Conservation (phyloP, 2,329 filamentous ascomycete genomes). For the Pestalotiopsis sp. region DNA sequence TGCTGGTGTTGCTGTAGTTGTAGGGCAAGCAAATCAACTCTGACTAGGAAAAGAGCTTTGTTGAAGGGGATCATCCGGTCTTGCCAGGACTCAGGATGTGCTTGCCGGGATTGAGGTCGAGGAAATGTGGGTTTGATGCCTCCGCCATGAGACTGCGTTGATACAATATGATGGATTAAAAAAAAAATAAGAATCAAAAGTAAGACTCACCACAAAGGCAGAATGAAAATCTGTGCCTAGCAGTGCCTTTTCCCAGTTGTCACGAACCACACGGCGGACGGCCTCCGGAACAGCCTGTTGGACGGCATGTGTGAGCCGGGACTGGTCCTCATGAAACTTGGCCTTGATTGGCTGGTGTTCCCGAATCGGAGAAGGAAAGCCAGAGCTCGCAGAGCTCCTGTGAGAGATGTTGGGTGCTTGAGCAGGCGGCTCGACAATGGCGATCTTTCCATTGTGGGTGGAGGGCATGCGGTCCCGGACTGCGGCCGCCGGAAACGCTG, state of each 20-base stretch:
- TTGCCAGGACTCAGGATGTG: neutral
- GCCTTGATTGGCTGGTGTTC: slow-evolving; percentile 30
- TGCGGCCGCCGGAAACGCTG: too few relatives aligned
- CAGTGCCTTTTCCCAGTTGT: slow-evolving; percentile 53
- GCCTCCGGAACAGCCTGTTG: slow-evolving; percentile 43
- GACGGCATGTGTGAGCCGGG: slow-evolving; percentile 41
- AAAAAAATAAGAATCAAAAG: slow-evolving; percentile 7
- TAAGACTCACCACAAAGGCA: slow-evolving; percentile 51
- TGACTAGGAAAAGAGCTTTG: neutral
- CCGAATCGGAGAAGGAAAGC: slow-evolving; percentile 38
- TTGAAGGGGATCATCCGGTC: neutral
- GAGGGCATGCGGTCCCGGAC: neutral
- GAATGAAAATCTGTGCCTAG: slow-evolving; percentile 55
- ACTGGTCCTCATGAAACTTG: slow-evolving; percentile 42
- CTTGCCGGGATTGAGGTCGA: neutral
- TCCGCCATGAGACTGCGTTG: neutral
- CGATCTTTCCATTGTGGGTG: slow-evolving; percentile 14
- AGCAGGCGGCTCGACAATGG: slow-evolving; percentile 25
- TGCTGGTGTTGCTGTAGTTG: neutral
- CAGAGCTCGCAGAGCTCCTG: slow-evolving; percentile 14
- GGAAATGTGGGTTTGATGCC: neutral
- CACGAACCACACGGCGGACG: slow-evolving; percentile 51
- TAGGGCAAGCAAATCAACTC: neutral
- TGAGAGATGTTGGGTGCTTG: neutral
- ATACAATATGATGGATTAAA: neutral